Conservation (phyloP, 192 early-diverging fungal species). For the Endogone sp. region DNA sequence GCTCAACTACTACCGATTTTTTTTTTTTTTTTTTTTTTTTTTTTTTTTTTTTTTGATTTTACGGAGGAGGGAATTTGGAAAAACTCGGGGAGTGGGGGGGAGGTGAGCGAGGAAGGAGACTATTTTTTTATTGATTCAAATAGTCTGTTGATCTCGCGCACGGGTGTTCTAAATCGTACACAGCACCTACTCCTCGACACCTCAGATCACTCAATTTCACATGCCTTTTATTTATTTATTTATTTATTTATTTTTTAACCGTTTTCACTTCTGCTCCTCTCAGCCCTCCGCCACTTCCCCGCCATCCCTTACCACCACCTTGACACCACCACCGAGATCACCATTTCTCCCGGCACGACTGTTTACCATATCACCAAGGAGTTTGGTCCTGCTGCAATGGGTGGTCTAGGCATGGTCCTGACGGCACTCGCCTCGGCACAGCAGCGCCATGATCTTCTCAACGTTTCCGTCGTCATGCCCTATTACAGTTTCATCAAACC, state of each 20-base stretch:
- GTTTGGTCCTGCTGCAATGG: constrained; percentile 50
- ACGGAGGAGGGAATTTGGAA: too few species aligned
- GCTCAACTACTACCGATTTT: too few species aligned
- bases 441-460: constrained; percentile 24
- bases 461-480: constrained; percentile 47
- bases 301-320: constrained; percentile 41
- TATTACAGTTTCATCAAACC: constrained; percentile 41
- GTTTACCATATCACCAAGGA: constrained; percentile 59
- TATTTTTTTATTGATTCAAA: too few species aligned
- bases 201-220: too few species aligned
- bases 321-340: constrained; percentile 14
- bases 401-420: constrained; percentile 48
- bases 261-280: too few species aligned
- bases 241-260: constrained; percentile 1
- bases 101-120: too few species aligned
- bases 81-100: too few species aligned
- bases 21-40: too few species aligned
- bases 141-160: too few species aligned
- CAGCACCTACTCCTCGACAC: too few species aligned
- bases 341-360: constrained; percentile 24
- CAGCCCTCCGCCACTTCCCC: constrained; percentile 42
- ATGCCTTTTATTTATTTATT: not conserved
- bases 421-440: constrained; percentile 46
- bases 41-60: too few species aligned
- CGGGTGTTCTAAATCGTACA: too few species aligned